Evolutionary conservation across 2,329 filamentous ascomycete genomes (phyloP).

Genomic region (Stachybotrys chartarum): DNA sequence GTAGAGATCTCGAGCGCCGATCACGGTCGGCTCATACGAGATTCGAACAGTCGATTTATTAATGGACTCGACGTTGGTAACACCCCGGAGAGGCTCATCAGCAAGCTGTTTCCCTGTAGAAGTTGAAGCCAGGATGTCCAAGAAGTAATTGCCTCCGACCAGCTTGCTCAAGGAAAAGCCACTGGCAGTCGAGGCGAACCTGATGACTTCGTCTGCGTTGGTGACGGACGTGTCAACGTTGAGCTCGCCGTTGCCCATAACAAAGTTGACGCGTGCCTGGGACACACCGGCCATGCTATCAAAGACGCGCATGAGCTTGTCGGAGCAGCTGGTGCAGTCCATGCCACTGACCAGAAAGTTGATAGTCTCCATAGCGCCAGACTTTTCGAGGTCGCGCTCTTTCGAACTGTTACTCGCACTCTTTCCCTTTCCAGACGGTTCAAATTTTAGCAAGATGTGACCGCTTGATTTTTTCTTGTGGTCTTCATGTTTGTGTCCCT

Average conservation of each 20-base stretch:
- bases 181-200: constrained; percentile 17
- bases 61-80: constrained; percentile 29
- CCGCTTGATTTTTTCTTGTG: too few relatives aligned
- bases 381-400: too few relatives aligned
- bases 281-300: constrained; percentile 37
- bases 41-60: constrained; percentile 32
- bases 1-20: constrained; percentile 39
- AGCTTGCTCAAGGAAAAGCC: constrained; percentile 21
- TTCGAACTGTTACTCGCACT: too few relatives aligned
- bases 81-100: constrained; percentile 17
- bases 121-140: constrained; percentile 35
- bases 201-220: constrained; percentile 37
- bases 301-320: constrained; percentile 51
- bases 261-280: constrained; percentile 55
- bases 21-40: constrained; percentile 33
- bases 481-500: too few relatives aligned
- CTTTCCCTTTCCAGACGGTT: too few relatives aligned
- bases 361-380: too few relatives aligned
- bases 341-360: constrained; percentile 41
- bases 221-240: constrained; percentile 38
- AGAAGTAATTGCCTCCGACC: constrained; percentile 15
- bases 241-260: constrained; percentile 60
- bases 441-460: too few relatives aligned
- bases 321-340: constrained; percentile 68
- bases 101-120: constrained; percentile 10